Evolutionary conservation across 305 asterid species (phyloP), one percentile per base, ranked within the genome.

Genomic region (Rubia tinctorum): DNA sequence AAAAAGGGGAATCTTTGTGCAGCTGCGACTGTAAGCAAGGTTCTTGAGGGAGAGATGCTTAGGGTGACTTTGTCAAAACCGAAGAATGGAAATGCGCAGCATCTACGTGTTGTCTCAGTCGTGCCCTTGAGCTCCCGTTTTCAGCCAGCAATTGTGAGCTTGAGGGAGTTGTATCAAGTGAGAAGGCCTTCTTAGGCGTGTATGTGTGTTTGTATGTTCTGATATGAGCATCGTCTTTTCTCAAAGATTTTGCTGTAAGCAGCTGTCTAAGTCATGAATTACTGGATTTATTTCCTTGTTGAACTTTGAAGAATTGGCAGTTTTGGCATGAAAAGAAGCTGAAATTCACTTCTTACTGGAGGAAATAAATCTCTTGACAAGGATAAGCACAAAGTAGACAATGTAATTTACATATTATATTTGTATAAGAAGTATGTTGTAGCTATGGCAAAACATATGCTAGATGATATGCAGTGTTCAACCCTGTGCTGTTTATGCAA

Each of bases 21-120:
- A 91, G 96, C 84, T 55, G 75, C 39, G 58, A 55, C 82, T 49
- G 91, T 91, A 3, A 79, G 91, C 74, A 77, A 84, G 82, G 86
- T 82, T 76, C 85, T 94, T 76, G 90, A 88, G 74, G 97, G 97
- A 47, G 95, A 91, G 83, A 91, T 94, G 91, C 71, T 90, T 72
- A 84, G 77, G 17, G 87, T 94, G 73, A 86, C 90, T 20, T 72
- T 94, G 76, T 82, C 98, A 71, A 86, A 86, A 65, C 96, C 99
- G 1, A 91, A 84, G 86, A 94, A 86, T 58, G 96, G 93, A 34
- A 88, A 90, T 79, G 96, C 95, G 59, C 97, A 84, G 76, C 93
- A 94, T 84, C 80, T 82, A 42, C 89, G 97, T 55, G 97, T 88
- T 77, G 84, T 77, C 40, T 87, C 97, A 34, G 90, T 94, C 69